phyloP scores from a whole-genome alignment of 2,329 filamentous ascomycete genomes.

The Sclerotinia minor region DNA sequence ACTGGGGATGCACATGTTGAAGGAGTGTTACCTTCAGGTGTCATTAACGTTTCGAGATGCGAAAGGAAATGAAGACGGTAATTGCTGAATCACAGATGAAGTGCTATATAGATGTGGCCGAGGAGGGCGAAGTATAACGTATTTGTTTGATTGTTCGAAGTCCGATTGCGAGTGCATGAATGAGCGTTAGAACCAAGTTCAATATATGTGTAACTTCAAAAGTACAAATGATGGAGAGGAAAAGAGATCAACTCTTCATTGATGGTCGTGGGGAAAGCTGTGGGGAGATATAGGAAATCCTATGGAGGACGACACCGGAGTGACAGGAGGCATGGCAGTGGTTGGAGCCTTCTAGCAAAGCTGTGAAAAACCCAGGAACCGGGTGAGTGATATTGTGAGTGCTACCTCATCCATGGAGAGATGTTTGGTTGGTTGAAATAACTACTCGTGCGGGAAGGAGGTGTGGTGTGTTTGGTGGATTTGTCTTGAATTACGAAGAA shows the following conservation, averaged over 20 bases:
- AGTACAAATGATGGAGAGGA: conserved; percentile 15
- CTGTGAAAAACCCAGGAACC: conserved; percentile 24
- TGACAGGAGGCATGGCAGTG: conserved; percentile 16
- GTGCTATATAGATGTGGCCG: conserved; percentile 3
- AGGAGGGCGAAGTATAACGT: conserved; percentile 21
- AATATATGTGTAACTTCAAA: conserved; percentile 19
- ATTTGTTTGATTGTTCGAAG: conserved; percentile 18
- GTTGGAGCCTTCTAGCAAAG: conserved; percentile 13
- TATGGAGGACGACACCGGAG: conserved; percentile 21
- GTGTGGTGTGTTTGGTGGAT: conserved; percentile 2
- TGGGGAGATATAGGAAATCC: conserved; percentile 23
- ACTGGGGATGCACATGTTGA: not conserved
- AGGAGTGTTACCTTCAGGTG: conserved; percentile 14
- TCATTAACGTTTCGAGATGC: conserved; percentile 13
- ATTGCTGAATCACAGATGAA: conserved; percentile 8
- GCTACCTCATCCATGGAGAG: conserved; percentile 7
- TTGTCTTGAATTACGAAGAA: conserved; percentile 19
- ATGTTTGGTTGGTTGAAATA: conserved; percentile 17
- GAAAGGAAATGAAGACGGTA: conserved; percentile 3
- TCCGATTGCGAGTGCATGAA: conserved; percentile 24
- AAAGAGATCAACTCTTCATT: conserved; percentile 17
- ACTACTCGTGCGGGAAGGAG: not conserved
- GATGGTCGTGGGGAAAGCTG: conserved; percentile 12
- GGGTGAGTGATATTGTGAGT: conserved; percentile 23
- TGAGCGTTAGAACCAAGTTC: conserved; percentile 11